These are phyloP conservation scores for Macrophomina phaseolina DNA, from an alignment of 2,329 filamentous ascomycete species.

Conservation along the genomic window DNA sequence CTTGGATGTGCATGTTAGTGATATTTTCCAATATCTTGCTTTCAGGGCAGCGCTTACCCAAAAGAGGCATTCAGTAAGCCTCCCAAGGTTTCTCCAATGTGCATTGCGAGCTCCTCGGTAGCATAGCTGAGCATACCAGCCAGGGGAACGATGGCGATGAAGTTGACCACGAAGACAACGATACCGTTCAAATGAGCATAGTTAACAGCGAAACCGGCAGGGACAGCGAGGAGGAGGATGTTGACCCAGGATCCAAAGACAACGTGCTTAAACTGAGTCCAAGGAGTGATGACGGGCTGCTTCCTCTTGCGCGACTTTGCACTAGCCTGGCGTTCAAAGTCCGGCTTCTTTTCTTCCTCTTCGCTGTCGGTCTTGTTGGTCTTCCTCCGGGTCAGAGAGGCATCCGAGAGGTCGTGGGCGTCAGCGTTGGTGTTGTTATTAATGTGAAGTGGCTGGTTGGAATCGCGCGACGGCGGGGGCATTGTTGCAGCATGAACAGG, in stretches of 20 bases:
- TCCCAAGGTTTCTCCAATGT: constrained; percentile 80
- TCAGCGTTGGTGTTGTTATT: not conserved
- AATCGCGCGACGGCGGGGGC: constrained; percentile 13
- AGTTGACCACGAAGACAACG: constrained; percentile 82
- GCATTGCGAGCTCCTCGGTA: constrained; percentile 86
- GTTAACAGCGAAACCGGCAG: constrained; percentile 75
- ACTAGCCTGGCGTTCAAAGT: constrained; percentile 1
- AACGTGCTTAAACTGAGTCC: constrained; percentile 70
- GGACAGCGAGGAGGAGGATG: constrained; percentile 76
- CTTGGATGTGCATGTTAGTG: constrained; percentile 46
- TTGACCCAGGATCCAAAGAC: constrained; percentile 88
- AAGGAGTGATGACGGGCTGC: constrained; percentile 33
- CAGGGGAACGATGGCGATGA: constrained; percentile 88
- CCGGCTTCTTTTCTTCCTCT: constrained; percentile 2
- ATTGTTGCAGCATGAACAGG: constrained; percentile 14
- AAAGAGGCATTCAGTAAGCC: constrained; percentile 91
- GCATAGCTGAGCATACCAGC: constrained; percentile 86
- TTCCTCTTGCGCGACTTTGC: constrained; percentile 20
- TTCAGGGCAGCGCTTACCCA: constrained; percentile 60
- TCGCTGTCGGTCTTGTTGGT: constrained; percentile 1
- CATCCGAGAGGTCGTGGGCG: not conserved
- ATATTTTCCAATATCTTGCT: constrained; percentile 30
- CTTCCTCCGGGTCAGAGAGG: not conserved
- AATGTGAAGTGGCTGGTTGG: not conserved
- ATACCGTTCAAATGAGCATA: constrained; percentile 59